Evolutionary conservation across 148 eudicot genomes (phyloP), one percentile per base, ranked within the genome.

Genomic region (Chenopodium formosanum): DNA sequence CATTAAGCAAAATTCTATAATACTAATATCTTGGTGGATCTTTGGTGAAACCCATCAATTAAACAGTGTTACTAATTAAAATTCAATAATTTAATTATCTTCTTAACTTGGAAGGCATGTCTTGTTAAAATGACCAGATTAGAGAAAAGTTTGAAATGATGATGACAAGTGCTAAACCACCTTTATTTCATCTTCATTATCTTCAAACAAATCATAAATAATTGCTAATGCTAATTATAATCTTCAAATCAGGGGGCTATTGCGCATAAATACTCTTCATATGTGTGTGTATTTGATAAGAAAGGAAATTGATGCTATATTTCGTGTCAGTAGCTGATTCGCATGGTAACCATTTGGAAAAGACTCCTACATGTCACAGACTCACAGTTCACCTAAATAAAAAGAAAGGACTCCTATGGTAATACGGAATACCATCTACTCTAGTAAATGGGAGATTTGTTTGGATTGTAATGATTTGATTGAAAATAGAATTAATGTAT

Each of bases 21-120:
- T 72, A 25, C 31, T 72, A 9, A 62, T 19, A 25, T 20, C 47
- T 60, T 80, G 29, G 66, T 70, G 75, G 75, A 52, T 75, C 47
- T 65, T 66, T 74, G 67, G 83, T 73, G 52, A 80, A 80, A 63
- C 46, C 65, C 78, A 81, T 65, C 76, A 78, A 75, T 66, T 75
- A 50, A 67, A 52, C 62, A 52, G 50, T 73, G 31, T 64, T 66
- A 81, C 83, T 76, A 70, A 34, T 69, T 70, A 60, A 25, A 56
- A 40, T 40, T 40, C 44, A 40, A 40, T 40, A 4, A 40, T 40
- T 40, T 40, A 40, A 40, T 40, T 40, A 40, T 40, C 44, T 40
- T 40, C 44, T 40, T 40, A 40, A 40, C 77, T 82, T 77, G 60
- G 63, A 82, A 82, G 80, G 25, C 80, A 82, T 77, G 77, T 77